Evolutionary conservation across 2,329 filamentous ascomycete genomes (phyloP), one percentile per base, ranked within the genome.

Genomic region (Microdochium bolleyi): DNA sequence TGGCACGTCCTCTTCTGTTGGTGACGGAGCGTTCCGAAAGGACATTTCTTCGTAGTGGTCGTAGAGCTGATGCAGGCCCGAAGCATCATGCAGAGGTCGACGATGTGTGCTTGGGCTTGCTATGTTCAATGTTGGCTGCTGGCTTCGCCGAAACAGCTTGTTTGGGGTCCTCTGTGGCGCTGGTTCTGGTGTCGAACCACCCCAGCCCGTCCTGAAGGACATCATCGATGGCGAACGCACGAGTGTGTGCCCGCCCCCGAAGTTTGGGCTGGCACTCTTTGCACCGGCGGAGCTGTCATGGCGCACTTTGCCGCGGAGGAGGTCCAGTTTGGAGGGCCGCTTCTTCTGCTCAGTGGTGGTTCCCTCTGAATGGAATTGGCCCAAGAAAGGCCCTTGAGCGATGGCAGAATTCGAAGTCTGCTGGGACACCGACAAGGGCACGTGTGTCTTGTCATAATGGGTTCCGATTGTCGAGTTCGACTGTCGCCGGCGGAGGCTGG

Each of bases 341-440:
- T 71, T 74, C 61, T 73, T 79, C 59, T 70, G 73, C 49, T 66
- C 52, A 67, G 13, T 59, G 24, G 54, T 62, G 61, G 50, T 54
- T 21, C 57, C 51, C 3, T 21, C 41, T 5, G 41, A 19, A 46
- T 21, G 19, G 21, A 46, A 46, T 13, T 46, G 41, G 13, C 19
- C 41, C 16, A 46, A 46, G 19, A 22, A 22, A 2, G 41, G n/a
- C 3, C 77, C 78, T 58, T 78, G 81, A 22, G 79, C 77, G 73
- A 83, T 82, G 54, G 78, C 76, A 1, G 79, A 80, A 46, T 72
- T 76, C 0, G 79, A 81, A 0, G 80, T 82, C 61, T 83, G 79
- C 59, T 82, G 79, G 1, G 79, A 80, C 55, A 81, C 75, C n/a
- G 76, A 71, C 4, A 82, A 69, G 11, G 79, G 78, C 49, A 78